Base-by-base conservation (phyloP, 2,329 filamentous ascomycete genomes). In the Aspergillus sp. region DNA sequence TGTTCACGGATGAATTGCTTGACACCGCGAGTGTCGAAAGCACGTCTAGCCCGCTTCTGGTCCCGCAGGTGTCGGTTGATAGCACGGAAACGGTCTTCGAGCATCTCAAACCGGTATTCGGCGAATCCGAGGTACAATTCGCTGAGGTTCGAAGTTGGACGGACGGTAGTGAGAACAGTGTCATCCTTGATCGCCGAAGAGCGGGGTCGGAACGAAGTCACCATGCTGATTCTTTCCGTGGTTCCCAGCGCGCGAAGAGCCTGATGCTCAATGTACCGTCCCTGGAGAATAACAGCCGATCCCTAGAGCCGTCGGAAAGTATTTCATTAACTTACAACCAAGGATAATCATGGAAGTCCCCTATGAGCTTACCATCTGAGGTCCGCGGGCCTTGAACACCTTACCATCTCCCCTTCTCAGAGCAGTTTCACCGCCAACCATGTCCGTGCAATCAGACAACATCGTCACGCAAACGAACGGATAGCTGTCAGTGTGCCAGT, bases 381-480 rank as follows among this genome's bases (percentile, higher is more conserved):
- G 80, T 8, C 80, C 79, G 45, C 79, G 72, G 41, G 82, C 74
- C 60, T 80, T 81, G 49, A 79, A 61, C 10, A 80, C 68, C 2
- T 77, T 71, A 2, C 78, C 78, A 27, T 69, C 68, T 1, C 68
- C 74, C 1, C 70, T 80, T 34, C 73, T 70, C n/a, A 84, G 60
- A 1, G 77, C 80, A 0, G 81, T 84, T 63, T 84, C 81, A 3
- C 81, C 81, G 7, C 81, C 81, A 8, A 80, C 65, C 81, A 84
- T 84, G 34, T 70, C 67, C 0, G 71, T 73, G 52, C 79, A 82
- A 56, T 84, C 80, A 33, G 77, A 80, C 29, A 84, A 71, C 80
- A 84, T 85, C 5, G 75, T 72, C n/a, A 85, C 80, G 53, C 80
- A 83, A n/a, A 85, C 81, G 57, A 83, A 85, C 0, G 81, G 80